A percentile compares a stretch with the other conserved stretches of the same genome.
phyloP scores from a whole-genome alignment of 164 flowering plant species.

The Nymphaea thermarum region DNA sequence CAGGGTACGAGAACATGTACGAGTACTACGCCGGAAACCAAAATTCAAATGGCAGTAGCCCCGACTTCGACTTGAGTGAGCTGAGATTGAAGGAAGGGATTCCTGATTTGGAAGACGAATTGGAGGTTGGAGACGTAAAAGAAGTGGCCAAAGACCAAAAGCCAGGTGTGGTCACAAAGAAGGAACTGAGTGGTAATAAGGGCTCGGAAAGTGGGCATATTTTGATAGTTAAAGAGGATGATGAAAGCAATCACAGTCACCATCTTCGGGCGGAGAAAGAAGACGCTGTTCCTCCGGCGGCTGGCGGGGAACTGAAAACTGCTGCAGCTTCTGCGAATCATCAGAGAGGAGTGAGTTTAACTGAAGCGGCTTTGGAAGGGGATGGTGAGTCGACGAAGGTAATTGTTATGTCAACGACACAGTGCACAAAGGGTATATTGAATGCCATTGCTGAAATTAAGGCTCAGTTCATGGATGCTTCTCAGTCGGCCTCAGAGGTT shows the following conservation, averaged over 20 bases:
- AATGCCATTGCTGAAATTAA: conserved; percentile 77
- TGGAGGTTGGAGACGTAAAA: conserved; percentile 7
- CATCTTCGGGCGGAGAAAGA: background rate
- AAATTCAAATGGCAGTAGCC: conserved; percentile 34
- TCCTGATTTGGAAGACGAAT: conserved; percentile 94
- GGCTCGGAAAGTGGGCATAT: too few species aligned
- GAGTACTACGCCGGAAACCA: conserved; percentile 15
- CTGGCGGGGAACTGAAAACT: background rate
- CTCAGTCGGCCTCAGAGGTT: conserved; percentile 68
- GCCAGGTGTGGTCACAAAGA: background rate
- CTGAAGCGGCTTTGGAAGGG: background rate
- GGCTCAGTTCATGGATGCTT: conserved; percentile 69
- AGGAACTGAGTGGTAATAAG: background rate
- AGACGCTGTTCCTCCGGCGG: background rate
- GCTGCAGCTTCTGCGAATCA: background rate
- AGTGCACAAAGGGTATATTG: conserved; percentile 42
- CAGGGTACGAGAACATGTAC: conserved; percentile 24
- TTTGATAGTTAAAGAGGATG: background rate
- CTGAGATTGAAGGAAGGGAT: conserved; percentile 93
- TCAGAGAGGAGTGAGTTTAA: background rate
- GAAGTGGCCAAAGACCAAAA: conserved; percentile 21
- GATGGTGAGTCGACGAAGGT: background rate
- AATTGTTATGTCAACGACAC: conserved; percentile 23
- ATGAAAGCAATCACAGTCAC: background rate
- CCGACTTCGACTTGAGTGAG: conserved; percentile 74